Evolutionary conservation across 129 eudicot genomes (phyloP).

Genomic region (Smallanthus sonchifolius): DNA sequence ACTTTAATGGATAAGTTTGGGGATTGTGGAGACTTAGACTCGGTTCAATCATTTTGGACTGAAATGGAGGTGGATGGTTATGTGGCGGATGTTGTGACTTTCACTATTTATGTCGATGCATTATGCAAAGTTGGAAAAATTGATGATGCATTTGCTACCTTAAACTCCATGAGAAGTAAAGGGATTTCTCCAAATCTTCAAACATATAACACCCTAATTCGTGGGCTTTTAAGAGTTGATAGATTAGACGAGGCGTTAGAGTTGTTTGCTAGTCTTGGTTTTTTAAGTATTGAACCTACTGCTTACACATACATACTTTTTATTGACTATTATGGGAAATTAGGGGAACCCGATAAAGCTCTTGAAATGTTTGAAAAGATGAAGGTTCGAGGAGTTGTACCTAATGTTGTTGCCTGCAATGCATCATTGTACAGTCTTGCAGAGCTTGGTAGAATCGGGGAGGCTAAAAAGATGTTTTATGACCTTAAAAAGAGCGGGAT

Average conservation of each 20-base stretch:
- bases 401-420: conserved; percentile 86
- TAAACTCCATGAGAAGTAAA: conserved; percentile 56
- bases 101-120: conserved; percentile 69
- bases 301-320: conserved; percentile 81
- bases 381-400: conserved; percentile 79
- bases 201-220: conserved; percentile 74
- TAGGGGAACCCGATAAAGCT: conserved; percentile 73
- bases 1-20: conserved; percentile 84
- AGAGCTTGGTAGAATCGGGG: conserved; percentile 64
- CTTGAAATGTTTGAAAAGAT: conserved; percentile 75
- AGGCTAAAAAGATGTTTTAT: conserved; percentile 64
- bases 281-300: conserved; percentile 48
- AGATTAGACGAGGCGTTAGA: conserved; percentile 62
- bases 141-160: conserved; percentile 62
- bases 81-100: conserved; percentile 76
- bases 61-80: conserved; percentile 91
- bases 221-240: conserved; percentile 65
- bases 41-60: conserved; percentile 60
- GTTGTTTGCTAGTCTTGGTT: conserved; percentile 53
- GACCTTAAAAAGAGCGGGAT: conserved; percentile 75
- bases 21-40: conserved; percentile 65
- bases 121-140: conserved; percentile 76
- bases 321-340: conserved; percentile 85
- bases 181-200: conserved; percentile 74
- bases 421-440: conserved; percentile 89